Evolutionary conservation across 768 basidiomycete genomes (phyloP).

Genomic region (Thelephora aurantiotincta): DNA sequence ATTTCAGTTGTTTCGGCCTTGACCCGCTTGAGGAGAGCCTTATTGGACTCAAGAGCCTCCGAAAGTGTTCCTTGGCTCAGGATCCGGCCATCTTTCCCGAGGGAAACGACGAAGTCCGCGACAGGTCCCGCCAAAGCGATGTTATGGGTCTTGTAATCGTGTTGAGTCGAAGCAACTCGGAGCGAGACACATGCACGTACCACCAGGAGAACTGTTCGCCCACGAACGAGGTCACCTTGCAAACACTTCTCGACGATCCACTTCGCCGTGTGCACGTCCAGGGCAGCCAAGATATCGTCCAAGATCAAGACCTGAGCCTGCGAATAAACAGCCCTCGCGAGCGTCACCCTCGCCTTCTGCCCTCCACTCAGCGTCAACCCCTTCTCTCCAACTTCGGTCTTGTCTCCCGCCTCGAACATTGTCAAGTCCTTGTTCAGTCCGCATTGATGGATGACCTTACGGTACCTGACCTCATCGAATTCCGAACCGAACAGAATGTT

Average conservation of each 20-base stretch:
- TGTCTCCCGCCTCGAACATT: conserved; percentile 33
- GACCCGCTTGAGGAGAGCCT: conserved; percentile 16
- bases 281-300: conserved; percentile 25
- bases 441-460: conserved; percentile 22
- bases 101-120: conserved; percentile 38
- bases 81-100: conserved; percentile 38
- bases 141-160: conserved; percentile 26
- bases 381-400: conserved; percentile 47
- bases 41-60: conserved; percentile 28
- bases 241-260: conserved; percentile 36
- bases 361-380: conserved; percentile 34
- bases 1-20: conserved; percentile 11
- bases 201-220: conserved; percentile 35
- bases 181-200: conserved; percentile 14
- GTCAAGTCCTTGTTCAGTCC: conserved; percentile 30
- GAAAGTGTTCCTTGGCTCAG: conserved; percentile 32
- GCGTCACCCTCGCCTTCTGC: conserved; percentile 30
- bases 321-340: conserved; percentile 27
- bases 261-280: conserved; percentile 36
- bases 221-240: conserved; percentile 27
- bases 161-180: background rate
- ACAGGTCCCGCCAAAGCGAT: conserved; percentile 36
- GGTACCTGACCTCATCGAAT: conserved; percentile 16
- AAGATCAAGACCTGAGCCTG: conserved; percentile 19
- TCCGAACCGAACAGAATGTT: conserved; percentile 17